Base-by-base conservation (phyloP, 2,329 filamentous ascomycete genomes). In the Penicillium janthinellum region DNA sequence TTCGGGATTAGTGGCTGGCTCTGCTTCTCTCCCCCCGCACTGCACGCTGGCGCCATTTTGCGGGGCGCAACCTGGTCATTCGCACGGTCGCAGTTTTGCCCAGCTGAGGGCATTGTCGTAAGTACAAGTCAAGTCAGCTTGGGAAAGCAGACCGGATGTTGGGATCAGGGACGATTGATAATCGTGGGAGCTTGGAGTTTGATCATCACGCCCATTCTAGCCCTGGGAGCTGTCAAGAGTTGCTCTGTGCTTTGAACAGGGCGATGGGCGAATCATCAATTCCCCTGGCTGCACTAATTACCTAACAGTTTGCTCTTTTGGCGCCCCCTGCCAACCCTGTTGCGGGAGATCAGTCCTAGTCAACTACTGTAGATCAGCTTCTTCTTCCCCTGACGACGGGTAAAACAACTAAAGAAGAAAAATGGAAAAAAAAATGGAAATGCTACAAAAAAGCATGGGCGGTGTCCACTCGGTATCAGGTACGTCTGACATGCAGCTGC, bases 221-320 rank as follows among this genome's bases (percentile, higher is more conserved):
- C 60, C 62, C 55, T 28, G 47, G 45, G 42, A 59, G 62, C 62
- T 68, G 66, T 69, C 67, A 70, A 67, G 56, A 56, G 49, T 48
- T 67, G 67, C 64, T 57, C 67, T 66, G 67, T 68, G 67, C 65
- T 60, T 56, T 51, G 51, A 31, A 45, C 42, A 17, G n/a, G 20
- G 34, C 34, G 28, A 44, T 49, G 57, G 55, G 48, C 71, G 68
- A 74, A 73, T 73, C 61, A 65, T 56, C 52, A 61, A 57, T 53
- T 51, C 41, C 22, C 55, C 57, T 55, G 59, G 39, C 41, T 55
- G 57, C 67, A 66, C 64, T 61, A 63, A 73, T 74, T 73, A 74
- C 72, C 67, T 74, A 74, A 74, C 65, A 71, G 65, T 64, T 71
- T 72, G 31, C 51, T 61, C 54, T 17, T 39, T 28, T 51, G 17